phyloP scores from a whole-genome alignment of 352 stramenopile genomes.

The Phytopythium boreale region DNA sequence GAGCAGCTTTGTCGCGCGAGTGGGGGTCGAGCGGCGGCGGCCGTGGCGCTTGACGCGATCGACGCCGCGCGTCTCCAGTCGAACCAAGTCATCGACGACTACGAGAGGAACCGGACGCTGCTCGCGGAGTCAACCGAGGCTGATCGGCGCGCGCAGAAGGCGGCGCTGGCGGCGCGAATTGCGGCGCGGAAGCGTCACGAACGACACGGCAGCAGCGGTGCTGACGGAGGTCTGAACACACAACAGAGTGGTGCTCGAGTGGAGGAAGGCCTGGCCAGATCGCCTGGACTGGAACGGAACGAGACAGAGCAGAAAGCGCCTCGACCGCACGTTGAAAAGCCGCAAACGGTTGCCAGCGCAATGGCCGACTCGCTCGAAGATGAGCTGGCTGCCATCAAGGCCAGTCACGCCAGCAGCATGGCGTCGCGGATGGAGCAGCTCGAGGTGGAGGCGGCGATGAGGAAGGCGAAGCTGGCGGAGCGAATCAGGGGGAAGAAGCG shows the following conservation, averaged over 20 bases:
- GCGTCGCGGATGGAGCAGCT: conserved; percentile 24
- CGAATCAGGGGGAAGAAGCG: conserved; percentile 28
- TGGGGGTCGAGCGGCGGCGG: neutral
- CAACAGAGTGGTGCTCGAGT: neutral
- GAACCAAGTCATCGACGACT: neutral
- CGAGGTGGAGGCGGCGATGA: conserved; percentile 23
- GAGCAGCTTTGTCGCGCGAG: neutral
- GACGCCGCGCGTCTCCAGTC: neutral
- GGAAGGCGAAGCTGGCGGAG: conserved; percentile 27
- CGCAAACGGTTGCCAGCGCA: neutral
- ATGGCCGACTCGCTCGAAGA: conserved; percentile 6
- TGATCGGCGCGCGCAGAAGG: neutral
- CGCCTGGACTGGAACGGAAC: neutral
- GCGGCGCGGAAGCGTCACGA: neutral
- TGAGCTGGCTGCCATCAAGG: conserved; percentile 30
- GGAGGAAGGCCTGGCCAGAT: neutral
- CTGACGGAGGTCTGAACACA: neutral
- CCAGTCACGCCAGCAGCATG: conserved; percentile 24
- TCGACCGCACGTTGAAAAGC: neutral
- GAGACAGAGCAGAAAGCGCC: neutral
- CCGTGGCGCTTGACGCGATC: neutral
- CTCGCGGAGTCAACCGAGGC: neutral
- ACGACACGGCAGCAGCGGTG: neutral
- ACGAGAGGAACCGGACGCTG: neutral
- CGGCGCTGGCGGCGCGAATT: neutral